Base-by-base conservation (phyloP, 192 early-diverging fungal species). In the Mortierella antarctica region DNA sequence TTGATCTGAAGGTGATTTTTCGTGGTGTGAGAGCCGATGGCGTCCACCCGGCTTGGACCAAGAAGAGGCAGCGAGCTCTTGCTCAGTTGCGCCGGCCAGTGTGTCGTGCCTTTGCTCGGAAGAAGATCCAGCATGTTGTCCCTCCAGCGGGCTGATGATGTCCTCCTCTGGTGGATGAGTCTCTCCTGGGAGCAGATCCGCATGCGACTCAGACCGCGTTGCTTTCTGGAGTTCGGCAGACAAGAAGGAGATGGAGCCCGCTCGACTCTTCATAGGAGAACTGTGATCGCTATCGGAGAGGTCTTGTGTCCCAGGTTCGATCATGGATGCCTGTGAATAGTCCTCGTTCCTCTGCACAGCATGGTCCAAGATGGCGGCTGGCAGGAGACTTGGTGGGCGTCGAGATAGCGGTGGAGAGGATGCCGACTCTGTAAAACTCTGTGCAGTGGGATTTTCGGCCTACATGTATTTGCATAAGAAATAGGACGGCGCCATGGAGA, bases 141-240 rank as follows among this genome's bases (percentile, higher is more conserved):
- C 59, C 21, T 55, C 66, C 14, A 76, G 47, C 5, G 60, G 59
- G 20, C 57, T 61, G 48, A 70, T 9, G 5, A 49, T 61, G 15
- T 50, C 54, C 54, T 64, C 53, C 7, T 63, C 10, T 48, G 44
- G 20, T 14, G 39, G 59, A 5, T 11, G 52, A 18, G 18, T 21
- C 17, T 20, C 61, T 21, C 57, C 52, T 7, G n/a, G 17, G 15
- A 45, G 31, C 15, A 57, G 45, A 57, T 65, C 62, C 9, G 11
- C 18, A 2, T 56, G 65, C 4, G 56, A 11, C 5, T 71, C 75
- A 8, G 46, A 46, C 21, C 41, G 21, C 0, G 69, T 79, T 8
- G 75, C 75, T 41, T 65, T 58, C 64, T 79, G 75, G 12, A 79
- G 63, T 41, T 79, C 75, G 12, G 75, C 75, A 4, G 75, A 79